These are phyloP conservation scores for Brassica balearica DNA, from an alignment of 441 rosid species.

Conservation along the genomic window DNA sequence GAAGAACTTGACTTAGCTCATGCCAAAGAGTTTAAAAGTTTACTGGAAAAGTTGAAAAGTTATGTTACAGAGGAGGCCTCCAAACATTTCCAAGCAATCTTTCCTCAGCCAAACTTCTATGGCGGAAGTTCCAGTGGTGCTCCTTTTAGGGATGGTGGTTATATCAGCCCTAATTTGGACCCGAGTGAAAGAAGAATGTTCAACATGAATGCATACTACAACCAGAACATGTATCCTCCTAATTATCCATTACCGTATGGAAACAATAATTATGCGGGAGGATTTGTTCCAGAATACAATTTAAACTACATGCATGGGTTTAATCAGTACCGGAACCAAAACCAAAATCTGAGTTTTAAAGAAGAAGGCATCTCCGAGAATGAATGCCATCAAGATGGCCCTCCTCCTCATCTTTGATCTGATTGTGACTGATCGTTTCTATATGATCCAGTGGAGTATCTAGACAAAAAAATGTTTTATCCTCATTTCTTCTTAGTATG, in stretches of 20 bases:
- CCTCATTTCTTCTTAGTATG: background rate
- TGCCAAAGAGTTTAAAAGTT: conserved; percentile 43
- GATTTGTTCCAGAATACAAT: background rate
- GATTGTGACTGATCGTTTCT: conserved; percentile 10
- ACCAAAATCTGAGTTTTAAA: conserved; percentile 1
- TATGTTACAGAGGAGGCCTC: conserved; percentile 49
- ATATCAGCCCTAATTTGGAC: background rate
- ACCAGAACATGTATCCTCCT: background rate
- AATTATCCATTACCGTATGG: background rate
- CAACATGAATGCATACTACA: conserved; percentile 5
- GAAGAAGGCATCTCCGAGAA: conserved; percentile 12
- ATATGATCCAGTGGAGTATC: conserved; percentile 3
- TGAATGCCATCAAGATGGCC: conserved; percentile 24
- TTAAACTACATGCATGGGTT: background rate
- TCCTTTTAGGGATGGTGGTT: conserved; percentile 24
- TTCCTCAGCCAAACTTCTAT: conserved; percentile 18
- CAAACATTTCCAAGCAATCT: conserved; percentile 11
- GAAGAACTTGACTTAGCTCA: conserved; percentile 48
- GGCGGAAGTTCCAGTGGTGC: conserved; percentile 25
- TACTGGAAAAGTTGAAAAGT: conserved; percentile 45
- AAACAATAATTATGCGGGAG: background rate
- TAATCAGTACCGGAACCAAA: background rate
- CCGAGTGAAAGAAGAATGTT: conserved; percentile 20
- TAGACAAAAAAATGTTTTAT: background rate
- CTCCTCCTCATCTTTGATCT: conserved; percentile 6